phyloP scores from a whole-genome alignment of 1,284 basidiomycete species.

The Trametes versicolor region DNA sequence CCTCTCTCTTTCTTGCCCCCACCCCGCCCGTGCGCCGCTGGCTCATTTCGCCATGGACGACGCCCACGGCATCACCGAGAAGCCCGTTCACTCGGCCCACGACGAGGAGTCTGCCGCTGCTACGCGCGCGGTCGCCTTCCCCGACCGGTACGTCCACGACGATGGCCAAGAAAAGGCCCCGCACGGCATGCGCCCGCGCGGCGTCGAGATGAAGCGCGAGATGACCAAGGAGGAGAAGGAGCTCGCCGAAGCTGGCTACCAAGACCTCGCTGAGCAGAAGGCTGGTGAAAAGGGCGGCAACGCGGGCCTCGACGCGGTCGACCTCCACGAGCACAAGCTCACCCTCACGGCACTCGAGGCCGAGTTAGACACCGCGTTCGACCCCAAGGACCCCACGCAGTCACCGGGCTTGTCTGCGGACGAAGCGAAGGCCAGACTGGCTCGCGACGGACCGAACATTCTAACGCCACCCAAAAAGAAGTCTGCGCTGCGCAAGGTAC shows the following conservation, averaged over 20 bases:
- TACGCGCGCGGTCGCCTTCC: slow-evolving; percentile 55
- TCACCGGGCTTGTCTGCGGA: slow-evolving; percentile 61
- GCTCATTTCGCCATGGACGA: slow-evolving; percentile 31
- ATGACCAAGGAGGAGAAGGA: slow-evolving; percentile 74
- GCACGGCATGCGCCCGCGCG: slow-evolving; percentile 53
- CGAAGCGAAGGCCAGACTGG: slow-evolving; percentile 64
- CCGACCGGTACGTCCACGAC: slow-evolving; percentile 47
- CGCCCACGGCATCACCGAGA: slow-evolving; percentile 29
- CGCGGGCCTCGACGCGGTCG: slow-evolving; percentile 51
- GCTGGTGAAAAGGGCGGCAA: slow-evolving; percentile 44
- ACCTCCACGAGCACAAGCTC: slow-evolving; percentile 65
- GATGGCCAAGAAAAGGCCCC: slow-evolving; percentile 53
- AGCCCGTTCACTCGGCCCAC: slow-evolving; percentile 21
- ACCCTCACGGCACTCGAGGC: slow-evolving; percentile 53
- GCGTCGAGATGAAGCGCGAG: slow-evolving; percentile 66
- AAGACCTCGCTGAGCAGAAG: slow-evolving; percentile 62
- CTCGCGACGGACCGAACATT: slow-evolving; percentile 65
- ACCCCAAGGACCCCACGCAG: slow-evolving; percentile 59
- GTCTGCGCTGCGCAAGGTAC: slow-evolving; percentile 69
- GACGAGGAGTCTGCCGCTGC: slow-evolving; percentile 39
- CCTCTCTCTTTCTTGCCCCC: slow-evolving; percentile 11
- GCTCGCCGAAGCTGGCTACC: slow-evolving; percentile 74
- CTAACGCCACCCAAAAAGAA: slow-evolving; percentile 76
- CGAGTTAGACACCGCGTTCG: slow-evolving; percentile 58
- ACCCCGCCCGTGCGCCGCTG: slow-evolving; percentile 8